A percentile compares a stretch with the other conserved stretches of the same genome.
These are phyloP conservation scores for Fragaria vesca DNA, from an alignment of 306 rosid genomes.

Conservation along the genomic window DNA sequence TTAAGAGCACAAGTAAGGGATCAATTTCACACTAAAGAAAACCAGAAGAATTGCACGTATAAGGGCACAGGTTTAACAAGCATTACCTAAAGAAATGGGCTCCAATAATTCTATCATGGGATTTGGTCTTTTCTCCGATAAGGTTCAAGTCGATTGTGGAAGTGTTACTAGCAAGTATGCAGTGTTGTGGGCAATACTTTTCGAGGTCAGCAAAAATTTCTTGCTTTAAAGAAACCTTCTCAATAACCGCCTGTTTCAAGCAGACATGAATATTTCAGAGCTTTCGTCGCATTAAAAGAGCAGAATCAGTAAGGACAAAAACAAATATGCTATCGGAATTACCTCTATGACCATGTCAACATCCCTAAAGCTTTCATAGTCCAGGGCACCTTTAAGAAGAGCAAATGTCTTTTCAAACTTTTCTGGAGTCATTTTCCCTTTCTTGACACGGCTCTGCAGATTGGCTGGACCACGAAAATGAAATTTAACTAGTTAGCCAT, in stretches of 20 bases:
- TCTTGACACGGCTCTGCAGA: constrained; percentile 79
- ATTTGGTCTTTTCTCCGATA: constrained; percentile 77
- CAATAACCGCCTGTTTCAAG: constrained; percentile 84
- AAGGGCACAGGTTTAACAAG: background rate
- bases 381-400: constrained; percentile 75
- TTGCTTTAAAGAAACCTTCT: constrained; percentile 86
- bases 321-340: constrained; percentile 8
- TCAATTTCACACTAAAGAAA: constrained; percentile 6
- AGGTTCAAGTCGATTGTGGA: constrained; percentile 95
- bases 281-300: constrained; percentile 16
- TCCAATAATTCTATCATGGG: constrained; percentile 81
- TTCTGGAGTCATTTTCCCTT: constrained; percentile 74
- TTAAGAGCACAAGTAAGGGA: constrained; percentile 34
- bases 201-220: constrained; percentile 90
- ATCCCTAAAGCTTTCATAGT: constrained; percentile 74
- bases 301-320: constrained; percentile 13
- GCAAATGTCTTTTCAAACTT: constrained; percentile 64
- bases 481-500: background rate
- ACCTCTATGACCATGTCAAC: constrained; percentile 99
- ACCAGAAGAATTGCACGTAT: background rate
- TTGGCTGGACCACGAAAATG: constrained; percentile 57
- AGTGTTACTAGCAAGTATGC: constrained; percentile 93
- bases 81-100: constrained; percentile 94
- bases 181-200: constrained; percentile 81
- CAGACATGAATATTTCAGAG: constrained; percentile 31